Base-by-base conservation (phyloP, 2,329 filamentous ascomycete species). In the Diaporthe ampelina region DNA sequence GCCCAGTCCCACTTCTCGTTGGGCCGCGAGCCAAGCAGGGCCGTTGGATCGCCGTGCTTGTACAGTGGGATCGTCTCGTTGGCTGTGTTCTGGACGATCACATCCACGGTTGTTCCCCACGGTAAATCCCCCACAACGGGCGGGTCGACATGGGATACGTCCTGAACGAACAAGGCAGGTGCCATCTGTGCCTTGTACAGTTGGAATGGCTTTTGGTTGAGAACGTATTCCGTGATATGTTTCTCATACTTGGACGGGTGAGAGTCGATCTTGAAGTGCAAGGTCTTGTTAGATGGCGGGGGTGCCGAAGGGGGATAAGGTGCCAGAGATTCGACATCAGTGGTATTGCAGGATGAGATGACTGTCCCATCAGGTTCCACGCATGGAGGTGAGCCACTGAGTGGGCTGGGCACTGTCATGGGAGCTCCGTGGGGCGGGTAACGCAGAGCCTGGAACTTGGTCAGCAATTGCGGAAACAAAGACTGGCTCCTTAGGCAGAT, bases 241-340 rank as follows among this genome's bases (percentile, higher is more conserved):
- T 54, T 54, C n/a, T 54, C 50, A 29, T 26, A 54, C n/a, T 54
- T 54, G n/a, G 50, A 54, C 5, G 50, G 50, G n/a, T 54, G 50
- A 6, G 50, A 26, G n/a, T 17, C 50, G 10, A 54, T 54, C 24
- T 54, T 29, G n/a, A 54, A 54, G 24, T 54, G 50, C 50, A 54
- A 29, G 8, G 50, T 54, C 50, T 29, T 26, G 50, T 54, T 54
- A 3, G 50, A 54, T 15, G 50, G n/a, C 24, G 50, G 50, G n/a
- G 50, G 50, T 15, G 50, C 50, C 15, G 11, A 26, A 29, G 50
- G 50, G n/a, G 50, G 50, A 17, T 29, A 54, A 17, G n/a, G 50
- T 29, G 43, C 43, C 43, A 45, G 43, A 45, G 43, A 45, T 21
- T 21, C 43, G 17, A 8, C 15, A 45, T 17, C 19, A 45, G 43